Base-by-base conservation (phyloP, 768 basidiomycete genomes). In the Russula sp. region DNA sequence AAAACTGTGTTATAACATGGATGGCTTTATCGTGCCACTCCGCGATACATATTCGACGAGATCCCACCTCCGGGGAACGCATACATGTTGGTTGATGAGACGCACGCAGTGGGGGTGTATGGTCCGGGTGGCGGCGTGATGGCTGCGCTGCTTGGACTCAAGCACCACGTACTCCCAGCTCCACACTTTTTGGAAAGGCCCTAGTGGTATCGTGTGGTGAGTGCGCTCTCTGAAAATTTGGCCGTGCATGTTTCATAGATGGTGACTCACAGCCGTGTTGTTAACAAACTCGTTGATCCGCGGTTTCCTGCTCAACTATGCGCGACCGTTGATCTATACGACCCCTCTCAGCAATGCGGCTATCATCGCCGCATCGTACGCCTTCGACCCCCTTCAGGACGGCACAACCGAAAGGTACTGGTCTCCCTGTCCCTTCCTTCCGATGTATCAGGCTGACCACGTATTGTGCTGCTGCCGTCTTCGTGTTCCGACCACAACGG, bases 1-100 rank as follows among this genome's bases (percentile, higher is more conserved):
- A 95, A 98, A 77, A 87, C 83, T 38, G 72, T 98, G 48, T n/a
- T 98, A 98, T 68, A 90, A 87, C 59, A 98, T 98, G 95, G 95
- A 98, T 66, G 95, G 96, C 14, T 95, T 93, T 34, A 80, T 96
- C 61, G 80, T 22, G 6, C 51, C 36, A 36, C 22, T 38, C 36
- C 7, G 10, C 29, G 47, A 83, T 47, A 7, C 20, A 11, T n/a
- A 13, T 35, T 51, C 5, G 79, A 92, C 32, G 76, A 80, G 43
- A 63, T 80, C 13, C 80, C 92, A 43, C 87, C 87, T 1, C 57
- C 66, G 18, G 79, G 80, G 3, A 88, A 88, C 69, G 85, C 78
- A 25, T 84, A 88, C 71, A 73, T 97, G 13, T 73, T 97, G 14
- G 86, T 98, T 0, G 96, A 43, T 5, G 54, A 97, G 71, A 95